Conservation (phyloP, 2,329 filamentous ascomycete genomes). For the Talaromyces atroroseus region DNA sequence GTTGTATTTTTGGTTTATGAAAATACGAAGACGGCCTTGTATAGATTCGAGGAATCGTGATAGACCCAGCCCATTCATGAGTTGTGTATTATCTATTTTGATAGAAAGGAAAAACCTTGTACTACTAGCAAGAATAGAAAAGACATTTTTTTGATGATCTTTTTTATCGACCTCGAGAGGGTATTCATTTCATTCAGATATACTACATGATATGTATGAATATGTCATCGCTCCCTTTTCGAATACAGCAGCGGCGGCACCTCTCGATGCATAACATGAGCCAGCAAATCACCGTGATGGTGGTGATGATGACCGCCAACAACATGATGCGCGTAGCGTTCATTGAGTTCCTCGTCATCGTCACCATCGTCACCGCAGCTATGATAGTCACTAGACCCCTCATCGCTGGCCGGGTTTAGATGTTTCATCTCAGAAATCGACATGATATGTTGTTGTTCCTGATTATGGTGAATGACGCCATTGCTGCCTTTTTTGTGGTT, state of each 20-base stretch:
- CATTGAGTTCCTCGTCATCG: slow-evolving; percentile 9
- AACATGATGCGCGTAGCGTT: slow-evolving; percentile 5
- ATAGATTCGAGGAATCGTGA: slow-evolving; percentile 44
- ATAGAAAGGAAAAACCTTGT: no score
- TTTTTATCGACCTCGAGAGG: no score
- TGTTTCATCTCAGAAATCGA: background rate
- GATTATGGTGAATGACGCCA: background rate
- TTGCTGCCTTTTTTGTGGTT: background rate
- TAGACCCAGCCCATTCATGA: no score
- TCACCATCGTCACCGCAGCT: slow-evolving; percentile 11
- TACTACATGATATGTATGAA: background rate
- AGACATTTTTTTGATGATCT: no score
- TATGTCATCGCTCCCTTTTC: slow-evolving; percentile 5
- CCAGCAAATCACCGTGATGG: background rate
- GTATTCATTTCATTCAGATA: background rate
- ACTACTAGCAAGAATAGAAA: background rate
- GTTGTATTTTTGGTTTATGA: slow-evolving; percentile 97
- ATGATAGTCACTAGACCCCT: slow-evolving; percentile 6
- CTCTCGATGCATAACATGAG: slow-evolving; percentile 10
- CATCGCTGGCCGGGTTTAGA: slow-evolving; percentile 1
- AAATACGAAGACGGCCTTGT: slow-evolving; percentile 67
- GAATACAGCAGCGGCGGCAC: slow-evolving; percentile 6
- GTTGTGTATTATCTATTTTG: background rate
- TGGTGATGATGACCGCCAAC: background rate
- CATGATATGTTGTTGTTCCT: background rate